Percentiles rank a stretch among this genome's conserved stretches.
Evolutionary conservation across 192 early-diverging fungal species (phyloP).

Genomic region (Gryganskiella cystojenkinii): DNA sequence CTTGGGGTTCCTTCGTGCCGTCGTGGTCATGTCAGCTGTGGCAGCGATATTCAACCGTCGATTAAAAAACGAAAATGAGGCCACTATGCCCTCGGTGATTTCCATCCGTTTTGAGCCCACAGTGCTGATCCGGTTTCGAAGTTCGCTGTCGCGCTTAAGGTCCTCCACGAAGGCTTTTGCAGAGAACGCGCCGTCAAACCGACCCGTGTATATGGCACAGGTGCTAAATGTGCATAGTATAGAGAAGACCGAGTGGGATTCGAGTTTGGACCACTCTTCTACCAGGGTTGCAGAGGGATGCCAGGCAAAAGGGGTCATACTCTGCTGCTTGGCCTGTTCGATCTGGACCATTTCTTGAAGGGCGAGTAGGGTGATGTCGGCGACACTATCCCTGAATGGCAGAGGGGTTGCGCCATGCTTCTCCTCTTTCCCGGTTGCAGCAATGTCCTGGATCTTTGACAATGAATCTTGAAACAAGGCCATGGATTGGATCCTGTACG

Average conservation of each 20-base stretch:
- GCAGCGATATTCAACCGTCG: conserved; percentile 13
- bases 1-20: not conserved
- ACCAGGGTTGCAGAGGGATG: conserved; percentile 5
- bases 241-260: conserved; percentile 6
- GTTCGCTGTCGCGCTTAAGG: conserved; percentile 1
- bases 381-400: conserved; percentile 5
- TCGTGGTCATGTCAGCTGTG: not conserved
- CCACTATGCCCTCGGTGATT: conserved; percentile 14
- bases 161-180: conserved; percentile 8
- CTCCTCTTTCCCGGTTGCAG: not conserved
- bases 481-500: conserved; percentile 24
- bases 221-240: conserved; percentile 18
- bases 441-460: conserved; percentile 11
- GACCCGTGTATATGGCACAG: conserved; percentile 9
- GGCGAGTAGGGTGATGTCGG: not conserved
- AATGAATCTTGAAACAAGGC: conserved; percentile 8
- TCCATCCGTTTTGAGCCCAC: conserved; percentile 15
- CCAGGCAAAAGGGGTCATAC: conserved; percentile 22
- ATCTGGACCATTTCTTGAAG: conserved; percentile 1
- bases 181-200: conserved; percentile 6
- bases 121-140: not conserved
- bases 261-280: conserved; percentile 29
- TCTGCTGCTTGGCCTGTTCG: conserved; percentile 3
- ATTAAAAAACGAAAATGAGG: conserved; percentile 29
- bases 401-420: not conserved